Conservation (phyloP, 2,329 filamentous ascomycete genomes). For the Sphaerulina vaccinii region DNA sequence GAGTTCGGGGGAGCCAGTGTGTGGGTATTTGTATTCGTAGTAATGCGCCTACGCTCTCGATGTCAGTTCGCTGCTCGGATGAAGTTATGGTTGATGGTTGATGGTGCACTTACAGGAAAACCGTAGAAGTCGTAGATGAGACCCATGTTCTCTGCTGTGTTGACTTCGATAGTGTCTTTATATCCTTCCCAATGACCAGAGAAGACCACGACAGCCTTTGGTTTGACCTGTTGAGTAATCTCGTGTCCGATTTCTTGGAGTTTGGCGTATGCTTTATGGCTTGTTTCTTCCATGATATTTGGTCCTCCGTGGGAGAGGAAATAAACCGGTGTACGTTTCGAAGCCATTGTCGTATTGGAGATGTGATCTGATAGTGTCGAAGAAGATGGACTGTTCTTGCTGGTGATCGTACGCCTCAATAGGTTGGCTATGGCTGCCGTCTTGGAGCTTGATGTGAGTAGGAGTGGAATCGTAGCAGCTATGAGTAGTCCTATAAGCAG, state of each 20-base stretch:
- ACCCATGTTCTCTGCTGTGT: slow-evolving; percentile 62
- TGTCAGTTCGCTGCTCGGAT: too few species aligned
- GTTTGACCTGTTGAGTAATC: slow-evolving; percentile 68
- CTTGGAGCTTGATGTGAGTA: background rate
- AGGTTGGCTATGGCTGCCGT: background rate
- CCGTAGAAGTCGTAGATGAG: slow-evolving; percentile 75
- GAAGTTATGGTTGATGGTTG: too few species aligned
- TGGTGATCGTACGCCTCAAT: background rate
- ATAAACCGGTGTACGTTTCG: slow-evolving; percentile 49
- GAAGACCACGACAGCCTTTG: slow-evolving; percentile 71
- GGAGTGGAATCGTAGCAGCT: slow-evolving; percentile 13
- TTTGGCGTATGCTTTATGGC: slow-evolving; percentile 65
- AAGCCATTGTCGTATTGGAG: slow-evolving; percentile 9
- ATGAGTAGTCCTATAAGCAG: slow-evolving; percentile 20
- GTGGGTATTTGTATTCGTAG: slow-evolving; percentile 66
- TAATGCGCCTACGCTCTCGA: slow-evolving; percentile 60
- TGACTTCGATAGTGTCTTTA: slow-evolving; percentile 60
- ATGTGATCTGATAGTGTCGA: background rate
- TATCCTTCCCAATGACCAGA: slow-evolving; percentile 73
- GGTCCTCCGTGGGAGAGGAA: slow-evolving; percentile 53
- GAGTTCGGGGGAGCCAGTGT: slow-evolving; percentile 60
- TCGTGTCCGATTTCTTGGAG: slow-evolving; percentile 66
- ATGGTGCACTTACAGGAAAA: slow-evolving; percentile 58
- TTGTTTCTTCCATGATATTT: slow-evolving; percentile 65
- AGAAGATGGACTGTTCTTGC: background rate